Evolutionary conservation across 306 rosid species (phyloP), one percentile per base, ranked within the genome.

Genomic region (Oemleria cerasiformis): DNA sequence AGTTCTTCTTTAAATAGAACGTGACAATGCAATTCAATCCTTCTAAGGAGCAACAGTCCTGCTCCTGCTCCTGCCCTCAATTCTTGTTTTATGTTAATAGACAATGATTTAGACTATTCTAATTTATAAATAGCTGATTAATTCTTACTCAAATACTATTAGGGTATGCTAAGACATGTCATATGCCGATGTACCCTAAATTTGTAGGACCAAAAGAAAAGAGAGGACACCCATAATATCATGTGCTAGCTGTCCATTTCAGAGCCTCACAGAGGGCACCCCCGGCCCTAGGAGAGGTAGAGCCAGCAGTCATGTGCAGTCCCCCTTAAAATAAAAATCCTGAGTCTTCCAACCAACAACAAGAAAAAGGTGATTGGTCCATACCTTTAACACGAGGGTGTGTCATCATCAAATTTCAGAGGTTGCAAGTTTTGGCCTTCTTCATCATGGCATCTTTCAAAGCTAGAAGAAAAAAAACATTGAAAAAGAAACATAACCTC

Each of bases 301-400:
- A 40, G 64, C 30, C 64, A 69, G 14, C 48, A 19, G 23, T 40
- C 63, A 69, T 19, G 73, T 54, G 73, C 63, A 12, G 12, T 30
- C 9, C 50, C 63, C 40, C 19, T 38, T 19, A 53, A 53, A n/a
- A 56, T 36, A 48, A 20, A 14, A 19, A 53, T 53, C n/a, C 30
- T 19, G 12, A 8, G 25, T 53, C 1, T 30, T 50, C n/a, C 41
- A 69, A 21, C 63, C 41, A 54, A 69, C 63, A 53, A 13, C 9
- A n/a, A 41, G 11, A 14, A 58, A 12, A 58, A 13, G 63, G 40
- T n/a, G n/a, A n/a, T 14, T 0, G 20, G 7, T 12, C 73, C 53
- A 54, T 69, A 13, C 50, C 15, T 67, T n/a, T 34, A 14, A 40
- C 73, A 69, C 73, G 63, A 69, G 73, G 73, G 30, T 40, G 36